Conservation (phyloP, 148 eudicot species). For the Dianthus caryophyllus region DNA sequence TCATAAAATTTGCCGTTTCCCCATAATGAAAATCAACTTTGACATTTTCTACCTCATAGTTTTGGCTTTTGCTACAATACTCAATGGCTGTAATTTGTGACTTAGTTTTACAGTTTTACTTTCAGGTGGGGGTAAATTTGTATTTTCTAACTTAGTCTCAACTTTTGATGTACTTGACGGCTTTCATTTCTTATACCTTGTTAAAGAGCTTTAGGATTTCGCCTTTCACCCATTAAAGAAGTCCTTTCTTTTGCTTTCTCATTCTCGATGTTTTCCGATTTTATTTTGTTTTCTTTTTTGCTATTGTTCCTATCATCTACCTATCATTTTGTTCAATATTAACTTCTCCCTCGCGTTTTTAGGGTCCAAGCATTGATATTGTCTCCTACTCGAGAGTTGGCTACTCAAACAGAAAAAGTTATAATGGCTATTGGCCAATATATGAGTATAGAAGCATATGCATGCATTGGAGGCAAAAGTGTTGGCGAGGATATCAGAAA, state of each 20-base stretch:
- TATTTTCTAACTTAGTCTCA: not conserved
- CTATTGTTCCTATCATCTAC: not conserved
- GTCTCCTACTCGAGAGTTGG: conserved; percentile 93
- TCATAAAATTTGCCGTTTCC: no score
- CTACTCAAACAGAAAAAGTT: conserved; percentile 78
- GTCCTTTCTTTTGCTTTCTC: not conserved
- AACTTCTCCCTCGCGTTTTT: not conserved
- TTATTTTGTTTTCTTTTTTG: not conserved
- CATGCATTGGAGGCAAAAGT: conserved; percentile 95
- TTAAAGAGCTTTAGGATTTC: not conserved
- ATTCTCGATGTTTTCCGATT: no score
- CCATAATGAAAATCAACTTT: no score
- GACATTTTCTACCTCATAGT: not conserved
- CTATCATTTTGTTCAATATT: not conserved
- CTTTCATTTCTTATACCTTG: not conserved
- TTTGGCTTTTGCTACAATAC: not conserved
- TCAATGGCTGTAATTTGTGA: not conserved
- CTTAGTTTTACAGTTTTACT: not conserved
- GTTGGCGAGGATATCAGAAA: conserved; percentile 93
- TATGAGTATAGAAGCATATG: conserved; percentile 81
- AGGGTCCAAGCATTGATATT: conserved; percentile 91
- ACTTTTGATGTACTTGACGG: not conserved
- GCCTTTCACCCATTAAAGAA: not conserved
- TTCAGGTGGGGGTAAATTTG: no score
- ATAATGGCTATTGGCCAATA: conserved; percentile 71